phyloP scores from a whole-genome alignment of 2,329 filamentous ascomycete genomes.

The Colletotrichum theobromicola region DNA sequence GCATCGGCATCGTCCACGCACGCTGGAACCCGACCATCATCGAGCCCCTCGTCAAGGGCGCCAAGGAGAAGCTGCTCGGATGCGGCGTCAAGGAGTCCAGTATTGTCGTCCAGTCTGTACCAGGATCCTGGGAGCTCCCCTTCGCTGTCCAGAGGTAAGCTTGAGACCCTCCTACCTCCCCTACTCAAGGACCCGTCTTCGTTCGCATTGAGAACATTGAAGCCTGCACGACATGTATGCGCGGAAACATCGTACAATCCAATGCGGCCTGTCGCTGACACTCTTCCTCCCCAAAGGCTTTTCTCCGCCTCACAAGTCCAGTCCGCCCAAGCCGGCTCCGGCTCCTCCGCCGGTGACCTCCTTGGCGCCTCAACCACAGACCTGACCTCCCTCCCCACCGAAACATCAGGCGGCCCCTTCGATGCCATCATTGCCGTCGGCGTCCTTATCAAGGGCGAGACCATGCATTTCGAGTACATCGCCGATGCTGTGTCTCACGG shows the following conservation, averaged over 20 bases:
- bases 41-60: conserved; percentile 80
- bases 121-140: conserved; percentile 93
- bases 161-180: conserved; percentile 7
- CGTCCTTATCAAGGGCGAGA: conserved; percentile 97
- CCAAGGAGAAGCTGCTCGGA: conserved; percentile 76
- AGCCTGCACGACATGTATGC: neutral
- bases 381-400: conserved; percentile 55
- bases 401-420: conserved; percentile 68
- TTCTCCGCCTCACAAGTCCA: conserved; percentile 89
- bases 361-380: conserved; percentile 74
- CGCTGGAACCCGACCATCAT: conserved; percentile 94
- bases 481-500: conserved; percentile 88
- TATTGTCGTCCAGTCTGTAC: conserved; percentile 88
- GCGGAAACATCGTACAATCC: neutral
- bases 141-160: conserved; percentile 83
- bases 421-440: conserved; percentile 96
- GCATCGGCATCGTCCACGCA: conserved; percentile 94
- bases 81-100: conserved; percentile 87
- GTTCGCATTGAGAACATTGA: neutral
- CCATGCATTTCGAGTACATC: conserved; percentile 99
- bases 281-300: conserved; percentile 56
- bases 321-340: conserved; percentile 65
- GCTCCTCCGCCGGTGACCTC: conserved; percentile 75
- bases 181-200: neutral
- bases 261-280: neutral